Conservation (phyloP, 805 yeast genomes). For the Monosporozyma yasuniensis region DNA sequence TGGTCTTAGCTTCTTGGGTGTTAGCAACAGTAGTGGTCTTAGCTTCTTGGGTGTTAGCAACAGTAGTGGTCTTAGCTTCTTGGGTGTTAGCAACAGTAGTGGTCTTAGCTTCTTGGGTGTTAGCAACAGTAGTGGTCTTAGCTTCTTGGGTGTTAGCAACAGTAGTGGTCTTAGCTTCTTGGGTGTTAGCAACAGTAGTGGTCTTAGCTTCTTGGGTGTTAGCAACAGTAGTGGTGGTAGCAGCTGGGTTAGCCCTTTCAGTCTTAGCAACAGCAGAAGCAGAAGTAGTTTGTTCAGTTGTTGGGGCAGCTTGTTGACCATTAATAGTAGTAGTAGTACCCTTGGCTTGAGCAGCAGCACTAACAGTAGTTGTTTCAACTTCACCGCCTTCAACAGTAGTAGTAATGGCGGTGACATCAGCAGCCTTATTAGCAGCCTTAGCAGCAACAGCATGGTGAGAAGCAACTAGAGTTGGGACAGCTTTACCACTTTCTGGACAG, state of each 20-base stretch:
- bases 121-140: background rate
- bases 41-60: too few relatives aligned
- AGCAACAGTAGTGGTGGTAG: background rate
- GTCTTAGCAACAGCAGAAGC: too few relatives aligned
- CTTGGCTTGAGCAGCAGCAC: background rate
- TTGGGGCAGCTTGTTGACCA: background rate
- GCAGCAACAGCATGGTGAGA: background rate
- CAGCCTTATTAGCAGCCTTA: background rate
- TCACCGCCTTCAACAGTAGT: background rate
- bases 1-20: too few relatives aligned
- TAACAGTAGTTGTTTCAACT: too few relatives aligned
- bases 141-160: background rate
- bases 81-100: too few relatives aligned
- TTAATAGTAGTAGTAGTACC: background rate
- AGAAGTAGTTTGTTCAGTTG: too few relatives aligned
- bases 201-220: too few relatives aligned
- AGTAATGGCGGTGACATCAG: background rate
- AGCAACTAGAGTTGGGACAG: background rate
- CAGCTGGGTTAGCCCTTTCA: too few relatives aligned
- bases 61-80: background rate
- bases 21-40: background rate
- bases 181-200: background rate
- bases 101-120: too few relatives aligned
- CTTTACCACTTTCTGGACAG: constrained; percentile 1
- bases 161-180: too few relatives aligned